Evolutionary conservation across 2,329 filamentous ascomycete genomes (phyloP), one percentile per base, ranked within the genome.

Genomic region (Ceratocystis ficicola): DNA sequence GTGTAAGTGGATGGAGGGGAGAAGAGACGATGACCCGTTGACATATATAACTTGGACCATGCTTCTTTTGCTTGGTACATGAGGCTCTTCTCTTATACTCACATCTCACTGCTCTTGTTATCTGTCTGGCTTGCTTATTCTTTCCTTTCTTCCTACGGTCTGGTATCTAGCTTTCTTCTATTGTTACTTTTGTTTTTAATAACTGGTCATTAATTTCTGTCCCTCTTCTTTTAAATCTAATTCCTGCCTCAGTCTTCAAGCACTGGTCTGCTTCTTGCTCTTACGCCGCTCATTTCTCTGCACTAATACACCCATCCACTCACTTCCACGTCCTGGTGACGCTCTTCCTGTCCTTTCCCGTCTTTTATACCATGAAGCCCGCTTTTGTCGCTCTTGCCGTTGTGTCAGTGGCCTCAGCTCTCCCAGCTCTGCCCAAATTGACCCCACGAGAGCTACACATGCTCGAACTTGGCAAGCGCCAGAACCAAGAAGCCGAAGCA

Each of bases 181-280:
- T 68, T 65, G 61, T 62, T 48, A n/a, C 68, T 59, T 69, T 69
- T 68, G 68, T 65, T 69, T 69, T 68, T 70, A 69, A 66, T 68
- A 68, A 71, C 70, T 65, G 68, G 68, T 70, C 36, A 12, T 68
- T 68, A 67, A 70, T 71, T 70, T 69, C 70, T 70, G 71, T 72
- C 70, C 71, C 72, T 52, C 44, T 64, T 44, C 44, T 64, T 36
- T 46, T 44, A 59, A 59, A 44, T 30, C 17, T 30, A 22, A 25
- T 73, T 74, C 71, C 69, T 72, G 50, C 62, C 46, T 44, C 30
- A 41, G 72, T 69, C 69, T 70, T 70, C 74, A 79, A 80, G 78
- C 78, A 75, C 78, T 78, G 78, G 78, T 79, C 77, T 79, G 78
- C 77, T 80, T 79, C 74, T 68, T 70, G 70, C 71, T 71, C 69